Base-by-base conservation (phyloP, 225 moss, liverwort and hornwort species). In the Marchantia paleacea region DNA sequence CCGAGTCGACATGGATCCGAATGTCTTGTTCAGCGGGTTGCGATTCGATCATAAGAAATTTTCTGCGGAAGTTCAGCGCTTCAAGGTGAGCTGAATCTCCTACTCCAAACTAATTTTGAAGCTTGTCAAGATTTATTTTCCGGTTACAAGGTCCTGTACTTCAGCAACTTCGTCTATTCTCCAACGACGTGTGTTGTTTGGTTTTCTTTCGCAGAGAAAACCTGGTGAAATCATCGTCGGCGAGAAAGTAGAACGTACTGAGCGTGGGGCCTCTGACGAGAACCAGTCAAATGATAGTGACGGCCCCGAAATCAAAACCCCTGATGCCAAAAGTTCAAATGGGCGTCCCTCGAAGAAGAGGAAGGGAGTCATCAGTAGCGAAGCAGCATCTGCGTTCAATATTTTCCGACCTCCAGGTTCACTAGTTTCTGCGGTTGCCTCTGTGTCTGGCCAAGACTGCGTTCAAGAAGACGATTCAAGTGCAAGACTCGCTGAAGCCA, bases 11-110 rank as follows among this genome's bases (percentile, higher is more conserved):
- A 96, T 94, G 96, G 94, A 92, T 73, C 69, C 91, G 7, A 83
- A 87, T 0, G 89, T 92, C 29, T 84, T 96, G 13, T 96, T 96
- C 79, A 80, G 90, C 0, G 96, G 96, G 19, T 83, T 96, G 76
- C 91, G 86, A 16, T 89, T 94, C 52, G 88, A 94, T 57, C 77
- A 77, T 55, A 91, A 90, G 80, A 89, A 87, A 47, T 91, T 91
- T n/a, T 78, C 85, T 16, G 70, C 86, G 0, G 92, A 91, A 26
- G 63, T 92, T 58, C 83, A 75, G 52, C 90, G 86, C 29, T 94
- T 96, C 72, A 89, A 86, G 77, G 85, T 79, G 55, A 81, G 29
- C 5, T 9, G 58, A 58, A 19, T 58, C 20, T 18, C 58, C 0
- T 6, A 12, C 15, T 2, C 18, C 69, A 14, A 3, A 52, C 19